Percentiles rank a stretch among this genome's conserved stretches.
Evolutionary conservation across 1,139 yeast species (phyloP).

Genomic region (Nadsonia commutata): DNA sequence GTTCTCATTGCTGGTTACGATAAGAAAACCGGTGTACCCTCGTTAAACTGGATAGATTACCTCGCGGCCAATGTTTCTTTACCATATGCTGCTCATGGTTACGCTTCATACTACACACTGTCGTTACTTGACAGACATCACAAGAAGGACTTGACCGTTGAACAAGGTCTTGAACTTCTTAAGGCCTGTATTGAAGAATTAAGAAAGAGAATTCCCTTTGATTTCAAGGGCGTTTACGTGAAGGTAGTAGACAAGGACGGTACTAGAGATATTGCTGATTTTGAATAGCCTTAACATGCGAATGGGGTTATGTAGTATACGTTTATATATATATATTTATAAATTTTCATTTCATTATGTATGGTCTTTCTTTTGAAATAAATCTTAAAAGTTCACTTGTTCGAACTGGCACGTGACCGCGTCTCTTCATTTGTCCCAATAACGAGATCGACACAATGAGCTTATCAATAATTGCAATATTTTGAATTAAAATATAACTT

Average conservation of each 20-base stretch:
- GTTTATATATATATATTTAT: too few species aligned
- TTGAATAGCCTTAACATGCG: too few species aligned
- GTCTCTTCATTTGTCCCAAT: too few species aligned
- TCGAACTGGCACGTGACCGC: too few species aligned
- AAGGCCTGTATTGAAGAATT: slow-evolving; percentile 66
- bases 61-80: slow-evolving; percentile 81
- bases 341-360: too few species aligned
- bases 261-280: slow-evolving; percentile 31
- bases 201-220: slow-evolving; percentile 82
- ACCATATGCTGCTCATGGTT: slow-evolving; percentile 96
- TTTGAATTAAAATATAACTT: too few species aligned
- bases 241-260: slow-evolving; percentile 56
- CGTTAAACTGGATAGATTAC: slow-evolving; percentile 83
- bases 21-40: slow-evolving; percentile 43
- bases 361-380: too few species aligned
- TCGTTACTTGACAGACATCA: slow-evolving; percentile 87
- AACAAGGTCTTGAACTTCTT: slow-evolving; percentile 68
- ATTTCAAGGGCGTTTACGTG: slow-evolving; percentile 75
- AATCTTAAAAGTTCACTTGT: too few species aligned
- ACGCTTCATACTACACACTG: slow-evolving; percentile 86
- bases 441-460: too few species aligned
- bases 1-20: slow-evolving; percentile 80
- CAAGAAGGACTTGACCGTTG: slow-evolving; percentile 57
- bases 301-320: too few species aligned
- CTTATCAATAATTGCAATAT: too few species aligned